Base-by-base conservation (phyloP, 345 rosid genomes). In the Boechera retrofracta region DNA sequence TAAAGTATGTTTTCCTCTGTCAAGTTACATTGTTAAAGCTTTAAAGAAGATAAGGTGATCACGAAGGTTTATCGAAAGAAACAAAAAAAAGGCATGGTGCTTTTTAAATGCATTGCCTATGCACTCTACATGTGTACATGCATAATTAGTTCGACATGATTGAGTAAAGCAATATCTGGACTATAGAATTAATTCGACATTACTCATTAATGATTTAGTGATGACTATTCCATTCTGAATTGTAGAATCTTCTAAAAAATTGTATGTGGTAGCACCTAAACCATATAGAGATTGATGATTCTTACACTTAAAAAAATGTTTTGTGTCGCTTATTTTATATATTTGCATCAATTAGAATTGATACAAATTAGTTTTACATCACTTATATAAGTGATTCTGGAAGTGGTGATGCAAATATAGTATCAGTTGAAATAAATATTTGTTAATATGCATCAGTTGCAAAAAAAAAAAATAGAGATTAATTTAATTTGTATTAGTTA, bases 21-120 rank as follows among this genome's bases (percentile, higher is more conserved):
- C 26, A 41, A 64, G 45, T 28, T 64, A 21, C 24, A 64, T 63
- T 52, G 55, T 61, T 61, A 61, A 73, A 54, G 77, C 45, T 53
- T 67, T 45, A 47, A 64, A 64, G 55, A 53, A 73, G 52, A 51
- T 36, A 61, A 64, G 64, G 52, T 49, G 44, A 64, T 31, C 63
- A 64, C 45, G 36, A 73, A 64, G 53, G 35, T 41, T 53, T 53
- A 63, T 31, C 11, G 9, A 21, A 71, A 47, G 16, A 58, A 31
- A 47, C 16, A 33, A 49, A 26, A 26, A 42, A 73, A 64, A 74
- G 39, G 64, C 64, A 53, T 74, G 18, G 35, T 64, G 71, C 77
- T 64, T 73, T 73, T 47, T 33, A 55, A 74, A 44, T 64, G 57
- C 55, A 21, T 65, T 2, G 36, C 56, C 16, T 44, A 51, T 29